Evolutionary conservation across 345 rosid species (phyloP).

Genomic region (Syzygium oleosum): DNA sequence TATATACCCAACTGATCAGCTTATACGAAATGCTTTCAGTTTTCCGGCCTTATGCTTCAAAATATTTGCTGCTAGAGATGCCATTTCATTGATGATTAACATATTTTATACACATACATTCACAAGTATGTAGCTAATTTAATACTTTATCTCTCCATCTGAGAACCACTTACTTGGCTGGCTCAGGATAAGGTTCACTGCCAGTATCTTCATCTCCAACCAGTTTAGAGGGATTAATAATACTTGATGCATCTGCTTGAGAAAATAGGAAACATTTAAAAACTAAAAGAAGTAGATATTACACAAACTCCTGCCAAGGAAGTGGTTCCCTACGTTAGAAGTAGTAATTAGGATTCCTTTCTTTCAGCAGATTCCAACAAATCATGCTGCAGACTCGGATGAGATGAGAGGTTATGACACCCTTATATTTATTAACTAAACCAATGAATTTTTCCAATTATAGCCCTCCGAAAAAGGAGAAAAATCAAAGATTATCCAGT

Average conservation of each 20-base stretch:
- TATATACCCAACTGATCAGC: neutral
- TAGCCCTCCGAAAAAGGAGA: neutral
- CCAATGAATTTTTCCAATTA: neutral
- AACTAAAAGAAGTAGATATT: neutral
- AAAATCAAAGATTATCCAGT: neutral
- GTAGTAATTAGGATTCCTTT: neutral
- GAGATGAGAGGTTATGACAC: neutral
- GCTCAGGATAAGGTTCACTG: neutral
- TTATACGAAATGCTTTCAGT: neutral
- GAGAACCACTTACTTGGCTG: constrained; percentile 22
- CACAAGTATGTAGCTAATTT: neutral
- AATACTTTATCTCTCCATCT: neutral
- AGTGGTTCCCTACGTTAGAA: neutral
- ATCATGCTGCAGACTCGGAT: neutral
- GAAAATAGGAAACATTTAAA: neutral
- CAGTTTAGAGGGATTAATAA: neutral
- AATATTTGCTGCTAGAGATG: neutral
- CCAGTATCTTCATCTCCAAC: constrained; percentile 7
- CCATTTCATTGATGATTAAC: neutral
- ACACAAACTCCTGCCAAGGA: neutral
- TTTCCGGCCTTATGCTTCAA: neutral
- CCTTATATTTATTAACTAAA: neutral
- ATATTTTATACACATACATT: neutral
- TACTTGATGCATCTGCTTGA: neutral
- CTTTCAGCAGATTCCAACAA: neutral